Conservation (phyloP, 2,329 filamentous ascomycete genomes). For the Alternaria sp. region DNA sequence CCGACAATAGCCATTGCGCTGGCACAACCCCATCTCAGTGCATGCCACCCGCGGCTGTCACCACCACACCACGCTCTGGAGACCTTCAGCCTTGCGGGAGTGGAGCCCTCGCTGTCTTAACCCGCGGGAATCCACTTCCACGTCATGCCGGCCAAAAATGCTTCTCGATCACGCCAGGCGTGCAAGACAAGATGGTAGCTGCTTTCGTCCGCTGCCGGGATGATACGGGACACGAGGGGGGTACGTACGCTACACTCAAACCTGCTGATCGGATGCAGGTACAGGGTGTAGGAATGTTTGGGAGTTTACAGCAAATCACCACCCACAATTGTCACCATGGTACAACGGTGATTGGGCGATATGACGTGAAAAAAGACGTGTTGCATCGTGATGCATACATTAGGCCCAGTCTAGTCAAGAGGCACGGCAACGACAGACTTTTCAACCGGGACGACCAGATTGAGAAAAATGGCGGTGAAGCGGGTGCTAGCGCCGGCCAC, state of each 20-base stretch:
- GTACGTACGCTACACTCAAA: conserved; percentile 9
- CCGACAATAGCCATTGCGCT: conserved; percentile 1
- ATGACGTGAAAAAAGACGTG: neutral
- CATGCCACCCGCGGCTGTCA: conserved; percentile 1
- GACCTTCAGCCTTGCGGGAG: conserved; percentile 13
- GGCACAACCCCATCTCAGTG: neutral
- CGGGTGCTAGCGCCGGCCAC: conserved; percentile 20
- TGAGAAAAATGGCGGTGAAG: conserved; percentile 25
- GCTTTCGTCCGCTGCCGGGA: conserved; percentile 26
- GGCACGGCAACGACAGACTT: conserved; percentile 19
- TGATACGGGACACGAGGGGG: conserved; percentile 17
- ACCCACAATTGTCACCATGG: neutral
- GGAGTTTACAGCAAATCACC: conserved; percentile 14
- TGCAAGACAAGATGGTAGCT: conserved; percentile 24
- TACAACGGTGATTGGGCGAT: conserved; percentile 7
- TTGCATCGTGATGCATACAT: conserved; percentile 8
- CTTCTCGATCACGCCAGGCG: conserved; percentile 15
- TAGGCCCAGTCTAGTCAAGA: conserved; percentile 6
- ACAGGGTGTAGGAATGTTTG: conserved; percentile 12
- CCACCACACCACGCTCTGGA: conserved; percentile 1
- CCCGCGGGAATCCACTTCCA: conserved; percentile 4
- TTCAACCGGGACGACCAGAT: conserved; percentile 7
- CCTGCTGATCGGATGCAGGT: conserved; percentile 18
- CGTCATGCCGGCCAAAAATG: conserved; percentile 11
- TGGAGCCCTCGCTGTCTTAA: conserved; percentile 1